A percentile compares a stretch with the other conserved stretches of the same genome.
These are phyloP conservation scores for Suhomyces bolitotheri DNA, from an alignment of 1,139 yeast genomes.

Conservation along the genomic window DNA sequence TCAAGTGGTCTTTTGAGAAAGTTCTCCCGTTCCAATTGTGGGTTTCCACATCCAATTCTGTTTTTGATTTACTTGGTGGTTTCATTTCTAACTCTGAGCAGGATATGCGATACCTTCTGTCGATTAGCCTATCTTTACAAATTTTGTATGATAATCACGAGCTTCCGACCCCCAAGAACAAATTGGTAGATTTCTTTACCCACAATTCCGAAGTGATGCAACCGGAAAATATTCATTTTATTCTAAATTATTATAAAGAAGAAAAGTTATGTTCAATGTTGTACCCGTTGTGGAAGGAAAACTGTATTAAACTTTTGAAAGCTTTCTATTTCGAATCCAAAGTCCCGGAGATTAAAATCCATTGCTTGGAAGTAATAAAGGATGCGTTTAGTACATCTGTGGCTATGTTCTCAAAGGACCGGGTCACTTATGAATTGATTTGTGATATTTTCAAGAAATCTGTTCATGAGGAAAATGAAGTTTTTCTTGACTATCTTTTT, in stretches of 20 bases:
- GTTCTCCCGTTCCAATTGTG: conserved; percentile 49
- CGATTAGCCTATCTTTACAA: conserved; percentile 40
- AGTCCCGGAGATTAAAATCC: conserved; percentile 35
- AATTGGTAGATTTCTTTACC: conserved; percentile 46
- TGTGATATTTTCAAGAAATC: conserved; percentile 33
- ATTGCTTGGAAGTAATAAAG: conserved; percentile 44
- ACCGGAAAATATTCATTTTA: conserved; percentile 37
- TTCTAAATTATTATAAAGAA: conserved; percentile 49
- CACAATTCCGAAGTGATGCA: conserved; percentile 38
- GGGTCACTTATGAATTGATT: conserved; percentile 30
- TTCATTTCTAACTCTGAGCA: conserved; percentile 30
- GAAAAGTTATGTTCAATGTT: conserved; percentile 56
- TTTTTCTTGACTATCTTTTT: conserved; percentile 34
- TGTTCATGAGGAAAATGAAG: conserved; percentile 29
- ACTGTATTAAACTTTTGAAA: conserved; percentile 45
- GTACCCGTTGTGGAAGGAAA: conserved; percentile 54
- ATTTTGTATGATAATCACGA: conserved; percentile 35
- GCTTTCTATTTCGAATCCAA: conserved; percentile 39
- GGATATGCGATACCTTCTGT: conserved; percentile 35
- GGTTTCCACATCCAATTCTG: conserved; percentile 46
- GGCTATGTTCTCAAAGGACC: conserved; percentile 25
- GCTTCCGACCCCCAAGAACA: conserved; percentile 47
- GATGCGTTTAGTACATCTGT: conserved; percentile 43
- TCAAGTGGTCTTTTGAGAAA: conserved; percentile 19
- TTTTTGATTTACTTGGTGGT: conserved; percentile 34